phyloP scores from a whole-genome alignment of 2,329 filamentous ascomycete species.

The Diaporthe eres region DNA sequence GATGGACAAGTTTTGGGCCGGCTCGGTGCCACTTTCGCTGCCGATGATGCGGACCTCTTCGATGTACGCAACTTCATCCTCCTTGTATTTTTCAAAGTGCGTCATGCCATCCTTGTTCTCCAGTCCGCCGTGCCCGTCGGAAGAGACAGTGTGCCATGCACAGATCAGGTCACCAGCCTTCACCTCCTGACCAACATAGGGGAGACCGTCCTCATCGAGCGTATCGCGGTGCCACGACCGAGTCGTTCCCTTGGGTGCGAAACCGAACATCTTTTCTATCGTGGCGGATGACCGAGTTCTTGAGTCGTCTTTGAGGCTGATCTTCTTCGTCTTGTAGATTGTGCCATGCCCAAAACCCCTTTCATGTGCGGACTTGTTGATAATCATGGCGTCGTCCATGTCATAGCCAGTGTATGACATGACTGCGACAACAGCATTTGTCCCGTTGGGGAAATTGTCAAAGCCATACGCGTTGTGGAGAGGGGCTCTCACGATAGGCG shows the following conservation, averaged over 20 bases:
- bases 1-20: slow-evolving; percentile 89
- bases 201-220: slow-evolving; percentile 90
- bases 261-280: slow-evolving; percentile 89
- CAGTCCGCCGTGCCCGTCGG: slow-evolving; percentile 82
- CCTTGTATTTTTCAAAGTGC: slow-evolving; percentile 95
- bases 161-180: slow-evolving; percentile 87
- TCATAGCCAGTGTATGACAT: slow-evolving; percentile 99
- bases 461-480: slow-evolving; percentile 96
- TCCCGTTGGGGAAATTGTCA: slow-evolving; percentile 98
- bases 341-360: slow-evolving; percentile 95
- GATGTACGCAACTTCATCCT: slow-evolving; percentile 87
- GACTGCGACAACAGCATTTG: slow-evolving; percentile 95
- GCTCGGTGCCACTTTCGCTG: slow-evolving; percentile 85
- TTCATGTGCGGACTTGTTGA: slow-evolving; percentile 97
- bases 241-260: slow-evolving; percentile 82
- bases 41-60: slow-evolving; percentile 95
- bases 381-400: slow-evolving; percentile 99
- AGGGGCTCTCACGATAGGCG: slow-evolving; percentile 90
- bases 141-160: slow-evolving; percentile 89
- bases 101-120: slow-evolving; percentile 89
- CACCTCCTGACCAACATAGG: slow-evolving; percentile 83
- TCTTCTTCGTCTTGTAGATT: slow-evolving; percentile 97
- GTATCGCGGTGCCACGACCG: slow-evolving; percentile 78
- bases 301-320: slow-evolving; percentile 85
- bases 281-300: slow-evolving; percentile 76